Evolutionary conservation across 1,284 basidiomycete species (phyloP).

Genomic region (Quambalaria eucalypti): DNA sequence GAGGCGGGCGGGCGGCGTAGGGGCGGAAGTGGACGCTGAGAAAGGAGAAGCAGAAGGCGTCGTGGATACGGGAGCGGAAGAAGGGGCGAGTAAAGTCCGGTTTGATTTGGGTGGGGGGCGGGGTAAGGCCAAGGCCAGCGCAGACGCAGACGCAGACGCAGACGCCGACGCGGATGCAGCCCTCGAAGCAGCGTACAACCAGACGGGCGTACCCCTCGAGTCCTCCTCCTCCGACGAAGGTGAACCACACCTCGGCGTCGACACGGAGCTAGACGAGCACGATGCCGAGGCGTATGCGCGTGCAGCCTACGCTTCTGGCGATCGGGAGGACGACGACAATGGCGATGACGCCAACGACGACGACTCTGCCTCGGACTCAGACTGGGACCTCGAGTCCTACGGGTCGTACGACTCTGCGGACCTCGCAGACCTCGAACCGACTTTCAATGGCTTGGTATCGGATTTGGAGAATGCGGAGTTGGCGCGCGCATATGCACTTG

Average conservation of each 20-base stretch:
- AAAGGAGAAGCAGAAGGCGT: slow-evolving; percentile 3
- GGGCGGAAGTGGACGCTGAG: too few species aligned
- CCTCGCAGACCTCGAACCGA: slow-evolving; percentile 27
- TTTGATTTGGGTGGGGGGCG: neutral
- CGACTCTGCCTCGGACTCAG: slow-evolving; percentile 36
- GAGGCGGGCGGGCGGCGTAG: slow-evolving; percentile 2
- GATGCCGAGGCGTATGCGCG: slow-evolving; percentile 3
- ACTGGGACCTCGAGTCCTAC: slow-evolving; percentile 2
- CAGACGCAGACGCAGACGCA: neutral
- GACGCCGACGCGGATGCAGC: slow-evolving; percentile 50
- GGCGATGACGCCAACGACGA: slow-evolving; percentile 18
- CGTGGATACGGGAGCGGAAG: slow-evolving; percentile 4
- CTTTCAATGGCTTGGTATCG: slow-evolving; percentile 12
- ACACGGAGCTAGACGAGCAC: slow-evolving; percentile 61
- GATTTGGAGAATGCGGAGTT: slow-evolving; percentile 24
- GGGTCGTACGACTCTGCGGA: slow-evolving; percentile 8
- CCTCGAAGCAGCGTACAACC: slow-evolving; percentile 54
- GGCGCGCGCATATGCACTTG: slow-evolving; percentile 33
- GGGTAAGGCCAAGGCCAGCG: neutral
- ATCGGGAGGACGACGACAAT: slow-evolving; percentile 9
- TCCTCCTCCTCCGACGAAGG: neutral
- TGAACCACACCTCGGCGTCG: slow-evolving; percentile 54
- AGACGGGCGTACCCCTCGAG: neutral
- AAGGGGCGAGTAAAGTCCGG: slow-evolving; percentile 5
- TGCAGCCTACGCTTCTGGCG: neutral